Evolutionary conservation across 441 rosid species (phyloP), one percentile per base, ranked within the genome.

Genomic region (Omphalea diandra): DNA sequence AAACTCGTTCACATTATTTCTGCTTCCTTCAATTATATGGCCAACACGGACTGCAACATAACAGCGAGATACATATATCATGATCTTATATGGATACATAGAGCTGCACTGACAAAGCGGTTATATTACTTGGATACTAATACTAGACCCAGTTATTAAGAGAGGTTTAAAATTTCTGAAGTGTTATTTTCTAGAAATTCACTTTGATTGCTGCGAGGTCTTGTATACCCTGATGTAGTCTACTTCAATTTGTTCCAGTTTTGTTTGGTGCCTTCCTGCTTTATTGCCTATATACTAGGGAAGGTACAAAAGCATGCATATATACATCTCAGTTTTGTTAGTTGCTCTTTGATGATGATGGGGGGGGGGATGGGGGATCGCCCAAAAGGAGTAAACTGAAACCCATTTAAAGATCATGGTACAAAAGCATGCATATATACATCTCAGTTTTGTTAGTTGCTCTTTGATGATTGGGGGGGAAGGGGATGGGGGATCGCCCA

Each of bases 1-100:
- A 10, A 59, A 32, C 41, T 66, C 33, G 2, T 53, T 61, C 38
- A 56, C n/a, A 27, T n/a, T 38, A 14, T 61, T 68, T 26, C 32
- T 53, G 32, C 73, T 76, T 65, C 69, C 68, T 58, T 63, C 52
- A 63, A 22, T 75, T 68, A 63, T 68, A 63, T 44, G 33, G 33
- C 32, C 65, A 20, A 8, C 32, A 24, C 18, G 43, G 54, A 24
- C 4, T 46, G 7, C 3, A 20, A 26, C 20, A 6, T 29, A 2
- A 3, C 38, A 44, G 24, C 17, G 29, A 20, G 20, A 49, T 17
- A 22, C 14, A 12, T 33, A 0, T 27, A 67, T 40, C 47, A 27
- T 32, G 5, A 24, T 52, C 36, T 33, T n/a, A 10, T 38, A 35
- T 46, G 58, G 67, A 54, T 38, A n/a, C n/a, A 47, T 60, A 33